Evolutionary conservation across 202 grass and related monocot genomes (phyloP).

Genomic region (Cymbopogon flexuosus): DNA sequence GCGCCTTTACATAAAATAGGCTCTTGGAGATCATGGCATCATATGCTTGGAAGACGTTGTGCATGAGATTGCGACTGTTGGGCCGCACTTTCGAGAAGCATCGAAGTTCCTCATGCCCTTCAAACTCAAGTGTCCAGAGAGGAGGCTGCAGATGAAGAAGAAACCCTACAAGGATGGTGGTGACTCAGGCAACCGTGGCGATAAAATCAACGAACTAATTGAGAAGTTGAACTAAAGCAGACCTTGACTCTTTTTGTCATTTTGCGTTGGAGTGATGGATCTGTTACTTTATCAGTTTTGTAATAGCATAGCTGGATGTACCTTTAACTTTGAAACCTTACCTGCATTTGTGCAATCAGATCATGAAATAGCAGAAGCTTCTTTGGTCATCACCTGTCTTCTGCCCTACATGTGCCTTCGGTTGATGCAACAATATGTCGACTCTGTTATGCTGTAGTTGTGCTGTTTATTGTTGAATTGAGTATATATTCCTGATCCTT

Average conservation of each 20-base stretch:
- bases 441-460: background rate
- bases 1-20: slow-evolving; percentile 30
- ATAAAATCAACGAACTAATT: slow-evolving; percentile 84
- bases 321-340: background rate
- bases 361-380: slow-evolving; percentile 33
- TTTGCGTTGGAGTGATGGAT: background rate
- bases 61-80: slow-evolving; percentile 63
- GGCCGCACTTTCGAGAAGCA: slow-evolving; percentile 69
- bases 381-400: background rate
- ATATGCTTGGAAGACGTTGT: slow-evolving; percentile 87
- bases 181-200: slow-evolving; percentile 65
- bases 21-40: slow-evolving; percentile 66
- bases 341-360: background rate
- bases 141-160: slow-evolving; percentile 61
- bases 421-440: background rate
- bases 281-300: slow-evolving; percentile 24
- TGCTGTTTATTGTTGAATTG: background rate
- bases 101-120: slow-evolving; percentile 68
- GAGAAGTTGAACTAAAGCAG: slow-evolving; percentile 68
- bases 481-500: background rate
- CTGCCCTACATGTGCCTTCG: background rate
- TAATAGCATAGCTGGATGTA: slow-evolving; percentile 38
- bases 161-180: slow-evolving; percentile 66
- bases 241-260: background rate
- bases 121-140: slow-evolving; percentile 83